Conservation (phyloP, 2,329 filamentous ascomycete genomes). For the Niveomyces coronatus region DNA sequence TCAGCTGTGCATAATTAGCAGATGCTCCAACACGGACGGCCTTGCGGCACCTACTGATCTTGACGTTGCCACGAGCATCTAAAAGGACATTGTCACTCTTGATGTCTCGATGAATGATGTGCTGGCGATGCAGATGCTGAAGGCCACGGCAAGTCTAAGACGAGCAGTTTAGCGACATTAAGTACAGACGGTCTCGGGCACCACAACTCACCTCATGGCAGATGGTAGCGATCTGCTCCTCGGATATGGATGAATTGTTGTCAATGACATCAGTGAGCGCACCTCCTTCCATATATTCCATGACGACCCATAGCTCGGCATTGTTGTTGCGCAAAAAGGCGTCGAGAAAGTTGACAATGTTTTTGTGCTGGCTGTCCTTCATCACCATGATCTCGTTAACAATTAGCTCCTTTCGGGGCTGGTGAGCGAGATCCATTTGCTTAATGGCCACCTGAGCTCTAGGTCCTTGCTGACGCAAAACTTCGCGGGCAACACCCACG, state of each 20-base stretch:
- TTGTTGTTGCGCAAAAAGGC: constrained; percentile 93
- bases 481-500: constrained; percentile 70
- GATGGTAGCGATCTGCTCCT: constrained; percentile 96
- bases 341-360: constrained; percentile 98
- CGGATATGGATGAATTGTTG: constrained; percentile 86
- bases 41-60: constrained; percentile 65
- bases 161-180: no score
- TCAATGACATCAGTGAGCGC: constrained; percentile 97
- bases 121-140: constrained; percentile 87
- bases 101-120: constrained; percentile 98
- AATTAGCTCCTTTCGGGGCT: constrained; percentile 94
- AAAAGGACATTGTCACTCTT: constrained; percentile 98
- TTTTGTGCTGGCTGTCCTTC: constrained; percentile 96
- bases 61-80: constrained; percentile 89
- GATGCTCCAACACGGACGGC: neutral
- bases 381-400: constrained; percentile 99
- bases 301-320: constrained; percentile 96
- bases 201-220: constrained; percentile 89
- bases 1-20: constrained; percentile 56
- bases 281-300: constrained; percentile 99
- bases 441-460: constrained; percentile 95
- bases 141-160: constrained; percentile 96
- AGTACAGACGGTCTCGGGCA: no score
- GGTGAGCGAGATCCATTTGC: constrained; percentile 97
- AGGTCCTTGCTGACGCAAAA: constrained; percentile 69